Base-by-base conservation (phyloP, 495 filamentous ascomycete genomes). In the Lophiotrema nucula region DNA sequence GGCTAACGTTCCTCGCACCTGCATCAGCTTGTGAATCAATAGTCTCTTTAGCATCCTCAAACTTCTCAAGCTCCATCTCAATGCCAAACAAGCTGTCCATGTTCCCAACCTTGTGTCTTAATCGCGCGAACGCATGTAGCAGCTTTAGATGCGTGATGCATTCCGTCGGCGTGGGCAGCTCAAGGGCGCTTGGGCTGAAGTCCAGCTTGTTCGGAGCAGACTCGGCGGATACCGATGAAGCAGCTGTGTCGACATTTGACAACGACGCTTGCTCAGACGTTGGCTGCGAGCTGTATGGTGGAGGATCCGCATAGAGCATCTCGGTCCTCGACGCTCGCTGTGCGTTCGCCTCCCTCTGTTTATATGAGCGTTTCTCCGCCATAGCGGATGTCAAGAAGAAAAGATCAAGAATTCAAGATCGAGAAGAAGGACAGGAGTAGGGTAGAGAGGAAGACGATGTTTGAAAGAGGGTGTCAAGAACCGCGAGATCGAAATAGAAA, bases 81-180 rank as follows among this genome's bases (percentile, higher is more conserved):
- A 92, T 75, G 4, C 80, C 81, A 68, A 83, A 91, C 4, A 90
- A 72, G 1, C 83, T 81, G 60, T 88, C 83, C 4, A 70, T 79
- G 37, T 79, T 84, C 1, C 80, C 79, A 25, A 90, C 70, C 12
- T 80, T 76, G 56, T 90, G 82, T 48, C 85, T 86, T 53, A 95
- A 70, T 39, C 75, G 75, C 58, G 87, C 77, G 56, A 95, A 81
- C 16, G 83, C 81, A 49, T 83, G 81, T 10, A 95, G 79, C 8
- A 95, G 74, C 70, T 88, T 90, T 4, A 95, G 77, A 69, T 95
- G 90, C 6, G 82, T 86, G 11, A 90, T 77, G 63, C 86, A 90
- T 42, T 81, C 69, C 46, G 76, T 70, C 12, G 54, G 0, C 5
- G 58, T 51, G 25, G 58, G 58, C 13, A 62, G 22, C 21, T 56